Base-by-base conservation (phyloP, 331 rosid species). In the Arachis monticola region DNA sequence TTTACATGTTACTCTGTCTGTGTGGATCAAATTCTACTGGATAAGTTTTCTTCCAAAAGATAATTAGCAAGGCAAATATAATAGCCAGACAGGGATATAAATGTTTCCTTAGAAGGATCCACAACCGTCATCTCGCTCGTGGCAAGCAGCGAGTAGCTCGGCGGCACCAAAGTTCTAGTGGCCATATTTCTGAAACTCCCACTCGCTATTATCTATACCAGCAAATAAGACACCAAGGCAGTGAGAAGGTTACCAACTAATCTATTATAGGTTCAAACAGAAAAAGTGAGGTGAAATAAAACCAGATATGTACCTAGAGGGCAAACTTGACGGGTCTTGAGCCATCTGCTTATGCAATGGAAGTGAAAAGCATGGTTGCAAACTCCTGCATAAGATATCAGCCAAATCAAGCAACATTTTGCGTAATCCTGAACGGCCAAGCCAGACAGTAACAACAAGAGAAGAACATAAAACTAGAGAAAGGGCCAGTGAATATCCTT, bases 281-380 rank as follows among this genome's bases (percentile, higher is more conserved):
- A 27, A 50, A 50, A 47, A 5, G 14, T 44, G 38, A 70, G 56
- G 67, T 30, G 14, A 6, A 60, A 27, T 78, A 51, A 79, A 41
- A 8, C 11, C 1, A 42, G 69, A 69, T 52, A 77, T 77, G 35
- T 80, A 85, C 90, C 90, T 63, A 88, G 61, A 35, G 92, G 92
- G 5, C 92, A 88, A 27, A 88, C 92, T 79, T 88, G 92, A 57
- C 92, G 92, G 22, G 88, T 85, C 82, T 88, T 85, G 12, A 88
- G 90, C 92, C 92, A 88, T 47, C 87, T 73, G 80, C 89, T 85
- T 7, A 88, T 88, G 88, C 92, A 88, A 75, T 88, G 92, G 73
- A 85, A 88, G 80, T 88, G 92, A 75, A 88, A 88, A 50, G 92
- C 92, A 65, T 88, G 92, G 79, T 88, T 88, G 56, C 92, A 88